Evolutionary conservation across 805 yeast species (phyloP).

Genomic region (Wickerhamomyces xylosicus): DNA sequence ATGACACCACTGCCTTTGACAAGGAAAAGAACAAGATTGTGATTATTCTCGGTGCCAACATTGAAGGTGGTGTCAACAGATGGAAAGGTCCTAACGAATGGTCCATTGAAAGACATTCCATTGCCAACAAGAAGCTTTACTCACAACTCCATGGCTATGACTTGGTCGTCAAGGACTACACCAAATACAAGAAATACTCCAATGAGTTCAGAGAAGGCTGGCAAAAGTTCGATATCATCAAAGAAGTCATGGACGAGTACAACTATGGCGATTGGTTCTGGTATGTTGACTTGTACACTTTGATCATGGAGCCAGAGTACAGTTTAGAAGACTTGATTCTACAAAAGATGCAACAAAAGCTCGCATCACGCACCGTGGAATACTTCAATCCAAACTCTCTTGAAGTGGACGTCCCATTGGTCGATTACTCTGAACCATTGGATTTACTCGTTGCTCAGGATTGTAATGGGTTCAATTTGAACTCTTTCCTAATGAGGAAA

Average conservation of each 20-base stretch:
- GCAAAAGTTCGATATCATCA: constrained; percentile 30
- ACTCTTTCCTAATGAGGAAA: constrained; percentile 28
- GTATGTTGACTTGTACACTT: constrained; percentile 29
- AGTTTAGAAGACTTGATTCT: constrained; percentile 26
- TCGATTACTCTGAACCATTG: constrained; percentile 22
- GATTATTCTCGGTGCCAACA: constrained; percentile 28
- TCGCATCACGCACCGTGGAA: constrained; percentile 10
- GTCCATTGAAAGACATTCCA: constrained; percentile 37
- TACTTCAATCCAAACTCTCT: constrained; percentile 28
- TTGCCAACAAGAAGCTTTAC: constrained; percentile 36
- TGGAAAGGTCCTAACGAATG: constrained; percentile 30
- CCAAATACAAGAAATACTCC: constrained; percentile 35
- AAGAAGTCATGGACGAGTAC: constrained; percentile 25
- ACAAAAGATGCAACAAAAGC: constrained; percentile 17
- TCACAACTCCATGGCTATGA: constrained; percentile 40
- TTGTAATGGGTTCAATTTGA: constrained; percentile 31
- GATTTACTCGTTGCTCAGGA: constrained; percentile 30
- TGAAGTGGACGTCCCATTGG: constrained; percentile 21
- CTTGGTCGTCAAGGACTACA: constrained; percentile 33
- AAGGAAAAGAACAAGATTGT: constrained; percentile 22
- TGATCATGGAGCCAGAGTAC: constrained; percentile 30
- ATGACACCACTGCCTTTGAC: constrained; percentile 3
- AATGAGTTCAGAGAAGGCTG: constrained; percentile 39
- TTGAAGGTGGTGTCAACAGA: constrained; percentile 29
- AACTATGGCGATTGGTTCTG: constrained; percentile 27